Base-by-base conservation (phyloP, 805 yeast genomes). In the Ogataea methylovora region DNA sequence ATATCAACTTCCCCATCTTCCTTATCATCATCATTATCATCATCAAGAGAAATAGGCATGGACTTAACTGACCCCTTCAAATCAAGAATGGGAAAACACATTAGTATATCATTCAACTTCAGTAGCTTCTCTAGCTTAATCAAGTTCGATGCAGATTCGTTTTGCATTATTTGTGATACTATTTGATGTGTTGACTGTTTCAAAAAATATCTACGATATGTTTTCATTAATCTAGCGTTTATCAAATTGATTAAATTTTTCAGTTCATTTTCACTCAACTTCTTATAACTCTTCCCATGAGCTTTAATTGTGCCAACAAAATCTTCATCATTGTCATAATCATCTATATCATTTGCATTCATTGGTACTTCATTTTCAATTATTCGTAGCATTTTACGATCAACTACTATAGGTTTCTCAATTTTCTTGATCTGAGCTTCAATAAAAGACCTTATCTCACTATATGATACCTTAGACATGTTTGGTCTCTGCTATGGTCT, bases 121-220 rank as follows among this genome's bases (percentile, higher is more conserved):
- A 54, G 33, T 17, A 57, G 39, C 16, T 45, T 54, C 13, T 42
- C 34, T 15, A 45, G 43, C 32, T 39, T 37, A 5, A 33, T 35
- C 12, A 38, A 25, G 12, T 37, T 40, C 8, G 32, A 18, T 3
- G 32, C 28, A 5, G 46, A 38, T 32, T 57, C 60, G 15, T 45
- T 41, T 11, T 47, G 44, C 15, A 57, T 20, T 7, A 55, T 40
- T 36, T 58, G 61, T 24, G 51, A 48, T 4, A 49, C 32, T 4
- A 58, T 44, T 33, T 57, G 55, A 30, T 52, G 42, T 12, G 52
- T 42, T 8, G 56, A 41, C 29, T 60, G 65, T 15, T 47, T 43
- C 27, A 49, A 49, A 39, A 52, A 60, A 29, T 44, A 42, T n/a
- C 44, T 38, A 4, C 41, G 38, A 26, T 50, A 51, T 27, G 46